Evolutionary conservation across 208 protist species (phyloP), one percentile per base, ranked within the genome.

Genomic region (Leptomonas pyrrhocoris): DNA sequence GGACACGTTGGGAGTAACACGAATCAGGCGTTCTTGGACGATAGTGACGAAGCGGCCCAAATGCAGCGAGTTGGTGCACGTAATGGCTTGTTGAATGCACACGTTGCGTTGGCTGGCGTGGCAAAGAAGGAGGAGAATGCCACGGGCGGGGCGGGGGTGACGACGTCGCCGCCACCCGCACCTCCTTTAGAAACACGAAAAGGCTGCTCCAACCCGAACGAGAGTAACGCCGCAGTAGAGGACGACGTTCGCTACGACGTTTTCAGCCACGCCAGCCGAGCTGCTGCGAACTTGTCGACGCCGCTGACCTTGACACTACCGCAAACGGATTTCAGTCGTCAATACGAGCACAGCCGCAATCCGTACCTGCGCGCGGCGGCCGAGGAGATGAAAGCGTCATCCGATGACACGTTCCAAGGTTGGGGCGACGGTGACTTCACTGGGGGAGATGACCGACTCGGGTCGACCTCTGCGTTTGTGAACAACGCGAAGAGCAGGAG

Each of bases 361-460:
- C 64, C 72, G 5, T 77, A 77, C 43, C 64, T 77, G 9, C 55
- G 72, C 27, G 72, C 65, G 18, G 72, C 64, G 12, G 72, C 72
- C 6, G 38, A 36, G 38, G 72, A 66, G 50, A n/a, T 77, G 46
- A 11, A 7, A 21, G 31, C 2, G 6, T 30, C 36, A 16, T 19
- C 28, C 25, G 15, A 18, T 0, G 31, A 27, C 4, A 27, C 43
- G 23, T 19, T 6, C 2, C 5, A 31, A n/a, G 2, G 16, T 38
- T 19, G 51, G 12, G 28, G 13, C 23, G 18, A 11, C 6, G 34
- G 13, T 3, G 48, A n/a, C 23, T 21, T 53, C 21, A 28, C 48
- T 4, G 48, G 23, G 21, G 9, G 43, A 2, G 2, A 19, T 48
- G 43, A 12, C 11, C 2, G 11, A 12, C 43, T 48, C 16, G 18